Conservation (phyloP, 768 basidiomycete species). For the Suillus bovinus region DNA sequence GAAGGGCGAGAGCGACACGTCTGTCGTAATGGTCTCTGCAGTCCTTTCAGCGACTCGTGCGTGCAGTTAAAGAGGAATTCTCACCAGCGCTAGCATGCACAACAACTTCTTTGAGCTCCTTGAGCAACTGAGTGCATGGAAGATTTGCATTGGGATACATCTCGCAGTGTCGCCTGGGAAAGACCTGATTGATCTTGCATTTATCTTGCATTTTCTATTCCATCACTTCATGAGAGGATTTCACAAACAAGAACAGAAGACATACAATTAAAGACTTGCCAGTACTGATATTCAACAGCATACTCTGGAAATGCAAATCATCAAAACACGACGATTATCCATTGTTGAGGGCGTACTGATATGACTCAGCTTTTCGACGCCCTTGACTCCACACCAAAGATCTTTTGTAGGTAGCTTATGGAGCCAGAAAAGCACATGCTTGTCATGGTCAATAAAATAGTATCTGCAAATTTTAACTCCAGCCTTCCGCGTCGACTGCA, state of each 20-base stretch:
- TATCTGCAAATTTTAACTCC: slow-evolving; percentile 24
- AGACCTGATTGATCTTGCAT: too few species aligned
- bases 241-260: not conserved
- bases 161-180: slow-evolving; percentile 14
- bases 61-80: slow-evolving; percentile 9
- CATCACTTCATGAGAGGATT: not conserved
- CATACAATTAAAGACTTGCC: slow-evolving; percentile 15
- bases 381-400: slow-evolving; percentile 38
- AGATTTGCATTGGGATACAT: slow-evolving; percentile 3
- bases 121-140: not conserved
- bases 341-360: slow-evolving; percentile 34
- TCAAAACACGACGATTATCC: slow-evolving; percentile 3
- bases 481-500: not conserved
- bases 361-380: slow-evolving; percentile 38
- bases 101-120: slow-evolving; percentile 7
- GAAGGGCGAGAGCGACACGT: slow-evolving; percentile 11
- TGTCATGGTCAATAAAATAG: slow-evolving; percentile 46
- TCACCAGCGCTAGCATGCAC: slow-evolving; percentile 20
- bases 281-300: slow-evolving; percentile 23
- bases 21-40: slow-evolving; percentile 11
- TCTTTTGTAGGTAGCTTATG: slow-evolving; percentile 36
- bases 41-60: slow-evolving; percentile 18
- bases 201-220: not conserved
- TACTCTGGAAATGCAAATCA: slow-evolving; percentile 14
- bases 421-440: slow-evolving; percentile 48